phyloP scores from a whole-genome alignment of 495 filamentous ascomycete species.

The Aspergillus sparsus region DNA sequence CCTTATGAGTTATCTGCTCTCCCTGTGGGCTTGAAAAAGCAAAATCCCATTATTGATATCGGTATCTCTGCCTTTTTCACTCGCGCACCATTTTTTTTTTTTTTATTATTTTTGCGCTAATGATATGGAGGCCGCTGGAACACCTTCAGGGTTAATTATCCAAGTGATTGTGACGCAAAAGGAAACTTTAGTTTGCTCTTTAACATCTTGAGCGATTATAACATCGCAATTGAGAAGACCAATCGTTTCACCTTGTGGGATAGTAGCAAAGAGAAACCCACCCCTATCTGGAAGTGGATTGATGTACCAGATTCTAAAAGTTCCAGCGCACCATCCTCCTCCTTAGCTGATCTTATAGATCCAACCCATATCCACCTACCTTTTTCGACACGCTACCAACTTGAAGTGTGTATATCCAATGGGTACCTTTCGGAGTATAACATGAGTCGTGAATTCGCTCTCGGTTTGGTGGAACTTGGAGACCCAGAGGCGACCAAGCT shows the following conservation, averaged over 20 bases:
- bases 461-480: conserved; percentile 55
- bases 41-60: conserved; percentile 67
- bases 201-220: conserved; percentile 69
- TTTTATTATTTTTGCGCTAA: neutral
- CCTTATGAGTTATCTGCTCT: conserved; percentile 32
- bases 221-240: conserved; percentile 53
- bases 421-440: conserved; percentile 78
- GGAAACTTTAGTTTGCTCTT: conserved; percentile 47
- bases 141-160: conserved; percentile 39
- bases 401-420: conserved; percentile 87
- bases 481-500: conserved; percentile 51
- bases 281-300: conserved; percentile 58
- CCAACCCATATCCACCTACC: conserved; percentile 52
- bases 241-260: conserved; percentile 26
- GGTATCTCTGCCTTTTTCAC: conserved; percentile 47
- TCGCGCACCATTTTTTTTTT: neutral
- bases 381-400: conserved; percentile 80
- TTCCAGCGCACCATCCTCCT: conserved; percentile 21
- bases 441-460: conserved; percentile 64
- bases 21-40: conserved; percentile 57
- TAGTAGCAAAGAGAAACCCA: conserved; percentile 20
- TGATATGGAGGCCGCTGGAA: conserved; percentile 39
- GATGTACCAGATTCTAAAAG: conserved; percentile 35
- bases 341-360: conserved; percentile 37
- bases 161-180: conserved; percentile 27